Conservation (phyloP, 305 asterid genomes). For the Fraxinus sp. region DNA sequence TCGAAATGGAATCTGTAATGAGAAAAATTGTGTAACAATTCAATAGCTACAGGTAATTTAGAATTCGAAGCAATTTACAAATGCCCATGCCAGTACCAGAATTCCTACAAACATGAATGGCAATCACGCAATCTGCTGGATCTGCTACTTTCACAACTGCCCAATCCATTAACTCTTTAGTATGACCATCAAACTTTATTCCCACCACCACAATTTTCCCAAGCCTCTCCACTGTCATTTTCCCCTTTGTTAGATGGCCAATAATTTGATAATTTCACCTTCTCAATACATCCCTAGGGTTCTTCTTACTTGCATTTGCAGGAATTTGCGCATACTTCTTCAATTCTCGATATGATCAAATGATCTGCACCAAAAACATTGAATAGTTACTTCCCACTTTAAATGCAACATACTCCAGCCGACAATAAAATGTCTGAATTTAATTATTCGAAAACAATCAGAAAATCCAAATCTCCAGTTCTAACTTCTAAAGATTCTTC, state of each 20-base stretch:
- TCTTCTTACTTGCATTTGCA: conserved; percentile 13
- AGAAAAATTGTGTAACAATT: neutral
- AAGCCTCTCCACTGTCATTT: conserved; percentile 48
- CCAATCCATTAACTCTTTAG: conserved; percentile 46
- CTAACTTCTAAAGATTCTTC: conserved; percentile 26
- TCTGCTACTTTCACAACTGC: conserved; percentile 45
- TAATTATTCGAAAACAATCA: conserved; percentile 31
- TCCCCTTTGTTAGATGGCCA: conserved; percentile 20
- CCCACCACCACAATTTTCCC: conserved; percentile 48
- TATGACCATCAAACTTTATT: conserved; percentile 36
- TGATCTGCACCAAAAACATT: conserved; percentile 29
- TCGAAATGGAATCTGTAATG: conserved; percentile 37
- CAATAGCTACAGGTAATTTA: conserved; percentile 3
- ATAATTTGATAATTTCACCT: neutral
- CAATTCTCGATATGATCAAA: conserved; percentile 4
- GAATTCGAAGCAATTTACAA: neutral
- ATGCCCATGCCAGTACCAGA: conserved; percentile 27
- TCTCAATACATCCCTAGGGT: conserved; percentile 10
- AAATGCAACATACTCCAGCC: conserved; percentile 34
- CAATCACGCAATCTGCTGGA: conserved; percentile 43
- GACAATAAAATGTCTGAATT: conserved; percentile 20
- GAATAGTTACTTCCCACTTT: conserved; percentile 32
- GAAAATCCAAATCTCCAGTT: conserved; percentile 43
- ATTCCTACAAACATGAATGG: conserved; percentile 45
- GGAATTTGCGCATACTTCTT: conserved; percentile 15